Conservation (phyloP, 805 yeast species). For the Schwanniomyces vanrijiae region DNA sequence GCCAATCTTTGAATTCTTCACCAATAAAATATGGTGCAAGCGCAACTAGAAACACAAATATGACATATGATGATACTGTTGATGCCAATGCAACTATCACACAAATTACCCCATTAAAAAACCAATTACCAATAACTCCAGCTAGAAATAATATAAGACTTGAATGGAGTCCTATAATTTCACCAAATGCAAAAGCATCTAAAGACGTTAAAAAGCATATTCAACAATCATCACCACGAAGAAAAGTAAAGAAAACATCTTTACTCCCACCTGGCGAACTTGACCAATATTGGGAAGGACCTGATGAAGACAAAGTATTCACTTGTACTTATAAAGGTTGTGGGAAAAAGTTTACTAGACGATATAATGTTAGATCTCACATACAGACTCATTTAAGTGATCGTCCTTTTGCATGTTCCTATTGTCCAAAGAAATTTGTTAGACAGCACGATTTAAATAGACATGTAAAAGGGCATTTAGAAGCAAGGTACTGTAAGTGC, state of each 20-base stretch:
- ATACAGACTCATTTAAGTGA: constrained; percentile 96
- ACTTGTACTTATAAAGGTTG: constrained; percentile 77
- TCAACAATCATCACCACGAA: constrained; percentile 46
- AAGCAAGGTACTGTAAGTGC: constrained; percentile 64
- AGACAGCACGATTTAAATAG: constrained; percentile 93
- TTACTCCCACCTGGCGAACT: constrained; percentile 87
- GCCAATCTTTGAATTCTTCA: constrained; percentile 27
- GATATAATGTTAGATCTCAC: constrained; percentile 92
- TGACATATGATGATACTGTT: constrained; percentile 28
- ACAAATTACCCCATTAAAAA: constrained; percentile 40
- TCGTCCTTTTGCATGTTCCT: constrained; percentile 80
- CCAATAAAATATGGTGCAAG: constrained; percentile 26
- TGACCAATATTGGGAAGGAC: constrained; percentile 80
- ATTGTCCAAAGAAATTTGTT: constrained; percentile 84
- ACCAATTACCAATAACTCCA: constrained; percentile 34
- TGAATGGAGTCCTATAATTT: constrained; percentile 47
- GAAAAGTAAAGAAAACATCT: constrained; percentile 56
- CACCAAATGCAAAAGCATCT: constrained; percentile 30
- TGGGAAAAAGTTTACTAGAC: constrained; percentile 78
- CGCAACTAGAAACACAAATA: constrained; percentile 16
- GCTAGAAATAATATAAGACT: constrained; percentile 29
- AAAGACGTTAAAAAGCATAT: constrained; percentile 26
- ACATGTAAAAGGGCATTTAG: constrained; percentile 84
- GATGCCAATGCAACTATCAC: constrained; percentile 42
- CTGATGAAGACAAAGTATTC: constrained; percentile 68